Evolutionary conservation across 768 basidiomycete species (phyloP).

Genomic region (Collybia sordida): DNA sequence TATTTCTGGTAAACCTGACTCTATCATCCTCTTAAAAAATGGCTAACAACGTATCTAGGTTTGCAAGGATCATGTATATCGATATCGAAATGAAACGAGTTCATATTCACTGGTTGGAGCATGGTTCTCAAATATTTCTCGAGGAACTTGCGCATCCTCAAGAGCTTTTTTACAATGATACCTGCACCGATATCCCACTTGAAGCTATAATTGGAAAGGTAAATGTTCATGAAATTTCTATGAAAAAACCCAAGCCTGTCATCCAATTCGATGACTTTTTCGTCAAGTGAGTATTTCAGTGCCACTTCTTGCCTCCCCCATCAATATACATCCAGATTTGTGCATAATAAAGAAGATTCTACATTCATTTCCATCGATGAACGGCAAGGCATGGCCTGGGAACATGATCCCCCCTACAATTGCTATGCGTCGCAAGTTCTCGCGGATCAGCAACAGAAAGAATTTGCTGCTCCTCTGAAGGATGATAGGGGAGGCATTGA

Average conservation of each 20-base stretch:
- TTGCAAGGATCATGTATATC: conserved; percentile 62
- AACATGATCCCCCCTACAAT: conserved; percentile 37
- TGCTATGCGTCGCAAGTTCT: conserved; percentile 28
- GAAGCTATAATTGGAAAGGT: conserved; percentile 48
- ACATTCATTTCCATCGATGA: conserved; percentile 44
- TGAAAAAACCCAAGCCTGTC: conserved; percentile 13
- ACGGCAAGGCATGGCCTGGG: conserved; percentile 21
- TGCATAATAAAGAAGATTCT: conserved; percentile 45
- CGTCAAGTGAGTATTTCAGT: conserved; percentile 45
- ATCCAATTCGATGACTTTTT: conserved; percentile 45
- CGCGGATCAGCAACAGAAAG: too few species aligned
- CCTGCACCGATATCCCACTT: conserved; percentile 47
- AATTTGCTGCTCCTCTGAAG: conserved; percentile 19
- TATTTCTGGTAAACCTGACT: conserved; percentile 59
- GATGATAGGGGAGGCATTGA: conserved; percentile 18
- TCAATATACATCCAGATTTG: conserved; percentile 37
- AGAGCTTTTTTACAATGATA: conserved; percentile 62
- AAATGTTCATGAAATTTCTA: conserved; percentile 31
- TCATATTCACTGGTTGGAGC: conserved; percentile 78
- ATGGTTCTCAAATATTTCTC: conserved; percentile 61
- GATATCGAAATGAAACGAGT: conserved; percentile 37
- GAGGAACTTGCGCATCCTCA: conserved; percentile 59
- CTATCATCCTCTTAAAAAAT: background rate
- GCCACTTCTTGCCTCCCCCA: background rate
- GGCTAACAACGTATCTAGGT: conserved; percentile 41